Conservation (phyloP, 495 filamentous ascomycete genomes). For the Astrothelium subdiscretum region DNA sequence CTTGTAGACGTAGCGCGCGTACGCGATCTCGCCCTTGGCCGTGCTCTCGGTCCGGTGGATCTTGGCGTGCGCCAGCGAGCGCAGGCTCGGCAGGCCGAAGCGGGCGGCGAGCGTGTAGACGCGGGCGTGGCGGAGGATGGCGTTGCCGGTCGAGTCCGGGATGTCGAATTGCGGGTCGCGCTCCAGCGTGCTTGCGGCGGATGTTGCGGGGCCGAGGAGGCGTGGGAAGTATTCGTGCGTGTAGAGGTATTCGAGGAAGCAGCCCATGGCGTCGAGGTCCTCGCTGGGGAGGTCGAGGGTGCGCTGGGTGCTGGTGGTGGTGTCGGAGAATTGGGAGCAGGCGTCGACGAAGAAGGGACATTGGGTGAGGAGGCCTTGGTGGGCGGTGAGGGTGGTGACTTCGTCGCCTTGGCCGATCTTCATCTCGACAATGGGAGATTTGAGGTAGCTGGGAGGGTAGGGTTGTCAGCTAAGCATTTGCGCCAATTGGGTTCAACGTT, state of each 20-base stretch:
- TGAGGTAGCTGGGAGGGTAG: conserved; percentile 48
- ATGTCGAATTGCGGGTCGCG: conserved; percentile 43
- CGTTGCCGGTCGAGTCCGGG: conserved; percentile 59
- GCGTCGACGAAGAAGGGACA: conserved; percentile 63
- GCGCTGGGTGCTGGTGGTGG: conserved; percentile 41
- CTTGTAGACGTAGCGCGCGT: conserved; percentile 81
- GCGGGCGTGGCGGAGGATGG: conserved; percentile 73
- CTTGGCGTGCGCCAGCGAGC: conserved; percentile 69
- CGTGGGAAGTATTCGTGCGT: conserved; percentile 77
- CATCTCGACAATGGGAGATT: conserved; percentile 68
- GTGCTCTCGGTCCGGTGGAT: conserved; percentile 81
- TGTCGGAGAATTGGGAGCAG: conserved; percentile 45
- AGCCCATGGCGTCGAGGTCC: conserved; percentile 70
- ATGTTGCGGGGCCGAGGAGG: conserved; percentile 39
- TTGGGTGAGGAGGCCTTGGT: conserved; percentile 61
- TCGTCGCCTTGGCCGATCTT: conserved; percentile 53
- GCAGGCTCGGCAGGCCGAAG: conserved; percentile 58
- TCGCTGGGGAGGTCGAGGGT: conserved; percentile 57
- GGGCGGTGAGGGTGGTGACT: conserved; percentile 57
- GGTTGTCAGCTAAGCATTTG: not conserved
- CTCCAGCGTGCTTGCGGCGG: conserved; percentile 39
- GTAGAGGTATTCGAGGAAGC: conserved; percentile 87
- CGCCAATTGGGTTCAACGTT: not conserved
- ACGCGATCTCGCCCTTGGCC: conserved; percentile 75
- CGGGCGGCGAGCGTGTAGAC: conserved; percentile 84